phyloP scores from a whole-genome alignment of 2,329 filamentous ascomycete genomes.

The Aspergillus unguis region DNA sequence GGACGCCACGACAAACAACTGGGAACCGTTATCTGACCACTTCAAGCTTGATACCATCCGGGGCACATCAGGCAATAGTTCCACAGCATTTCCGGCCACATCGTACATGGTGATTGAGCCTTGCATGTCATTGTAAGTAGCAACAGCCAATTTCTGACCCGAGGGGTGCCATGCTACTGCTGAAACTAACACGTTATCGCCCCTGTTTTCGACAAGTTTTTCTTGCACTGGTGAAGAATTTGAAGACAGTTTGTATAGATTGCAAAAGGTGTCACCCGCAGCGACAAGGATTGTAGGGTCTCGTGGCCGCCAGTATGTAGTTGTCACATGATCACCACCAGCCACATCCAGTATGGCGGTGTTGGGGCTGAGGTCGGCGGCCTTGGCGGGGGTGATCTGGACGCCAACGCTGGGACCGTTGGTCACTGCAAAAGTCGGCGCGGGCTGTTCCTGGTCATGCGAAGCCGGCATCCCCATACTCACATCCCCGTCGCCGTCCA shows the following conservation, averaged over 20 bases:
- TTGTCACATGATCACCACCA: slow-evolving; percentile 39
- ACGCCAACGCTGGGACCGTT: slow-evolving; percentile 46
- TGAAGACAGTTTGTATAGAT: slow-evolving; percentile 42
- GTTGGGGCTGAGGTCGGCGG: slow-evolving; percentile 44
- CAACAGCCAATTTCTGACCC: slow-evolving; percentile 46
- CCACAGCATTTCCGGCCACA: slow-evolving; percentile 41
- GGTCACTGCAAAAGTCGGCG: slow-evolving; percentile 39
- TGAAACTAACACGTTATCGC: slow-evolving; percentile 38
- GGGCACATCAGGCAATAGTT: slow-evolving; percentile 45
- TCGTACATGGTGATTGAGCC: slow-evolving; percentile 47
- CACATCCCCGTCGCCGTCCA: slow-evolving; percentile 46
- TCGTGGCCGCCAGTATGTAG: slow-evolving; percentile 43
- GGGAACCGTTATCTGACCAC: slow-evolving; percentile 40
- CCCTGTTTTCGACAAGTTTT: slow-evolving; percentile 35
- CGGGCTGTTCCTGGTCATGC: slow-evolving; percentile 30
- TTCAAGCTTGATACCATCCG: slow-evolving; percentile 43
- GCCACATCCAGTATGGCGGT: slow-evolving; percentile 42
- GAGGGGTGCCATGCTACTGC: slow-evolving; percentile 46
- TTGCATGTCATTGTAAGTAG: slow-evolving; percentile 43
- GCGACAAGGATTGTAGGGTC: slow-evolving; percentile 43
- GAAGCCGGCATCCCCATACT: slow-evolving; percentile 35
- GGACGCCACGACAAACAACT: slow-evolving; percentile 44
- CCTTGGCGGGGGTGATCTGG: slow-evolving; percentile 49
- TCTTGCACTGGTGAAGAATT: slow-evolving; percentile 30
- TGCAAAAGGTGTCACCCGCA: slow-evolving; percentile 45